Base-by-base conservation (phyloP, 495 filamentous ascomycete species). In the Annulohypoxylon nitens region DNA sequence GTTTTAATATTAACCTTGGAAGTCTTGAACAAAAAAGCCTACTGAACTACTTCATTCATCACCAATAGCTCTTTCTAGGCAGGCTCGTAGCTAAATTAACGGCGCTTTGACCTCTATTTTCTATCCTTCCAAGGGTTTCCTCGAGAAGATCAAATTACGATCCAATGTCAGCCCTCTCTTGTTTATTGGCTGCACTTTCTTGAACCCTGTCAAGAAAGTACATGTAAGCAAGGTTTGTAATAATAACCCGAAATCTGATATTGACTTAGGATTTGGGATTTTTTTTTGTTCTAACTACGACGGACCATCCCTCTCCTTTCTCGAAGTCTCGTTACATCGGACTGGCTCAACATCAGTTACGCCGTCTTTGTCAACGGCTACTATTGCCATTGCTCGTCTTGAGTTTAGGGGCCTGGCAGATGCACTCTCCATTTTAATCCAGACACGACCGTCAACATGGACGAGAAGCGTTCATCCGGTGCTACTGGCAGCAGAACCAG, bases 371-470 rank as follows among this genome's bases (percentile, higher is more conserved):
- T 50, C 33, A 48, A 57, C 71, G 51, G 70, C 43, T 26, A n/a
- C 30, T 6, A 30, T 30, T 26, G 23, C 39, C 18, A 33, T 47
- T 36, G 30, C 64, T 69, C 43, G 45, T n/a, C 37, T 30, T 26
- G n/a, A 47, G 26, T 37, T 64, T 53, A 68, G 47, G 34, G 55
- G 25, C 34, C 18, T 53, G 50, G 50, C 66, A 36, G 41, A 70
- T 64, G 64, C 25, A 54, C 12, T 58, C 26, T 3, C 6, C 39
- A 53, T 70, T 58, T 63, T 67, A 50, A 70, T 51, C 54, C 61
- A 50, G n/a, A 48, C 10, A 25, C 34, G 12, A 26, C 66, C 63
- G 39, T 71, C 72, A 78, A 73, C 41, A 83, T 83, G 81, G 82
- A 84, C 58, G 73, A 79, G 63, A 78, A 75, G 67, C 71, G 71